Evolutionary conservation across 306 rosid species (phyloP).

Genomic region (Morella rubra): DNA sequence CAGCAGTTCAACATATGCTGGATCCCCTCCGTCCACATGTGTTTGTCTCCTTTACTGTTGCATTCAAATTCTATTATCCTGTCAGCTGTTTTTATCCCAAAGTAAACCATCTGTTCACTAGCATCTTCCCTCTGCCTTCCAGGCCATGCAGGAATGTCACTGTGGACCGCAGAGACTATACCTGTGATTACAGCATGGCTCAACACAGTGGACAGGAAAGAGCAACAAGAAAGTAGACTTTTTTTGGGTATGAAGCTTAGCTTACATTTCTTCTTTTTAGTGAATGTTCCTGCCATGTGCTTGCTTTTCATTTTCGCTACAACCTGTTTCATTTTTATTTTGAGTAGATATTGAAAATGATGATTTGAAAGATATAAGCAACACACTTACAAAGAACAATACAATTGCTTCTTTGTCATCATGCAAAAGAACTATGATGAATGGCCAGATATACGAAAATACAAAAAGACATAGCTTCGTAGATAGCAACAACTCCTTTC

Average conservation of each 20-base stretch:
- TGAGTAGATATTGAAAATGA: slow-evolving; percentile 18
- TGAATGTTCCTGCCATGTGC: slow-evolving; percentile 86
- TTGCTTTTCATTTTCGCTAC: slow-evolving; percentile 92
- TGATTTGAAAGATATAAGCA: slow-evolving; percentile 10
- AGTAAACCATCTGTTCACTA: slow-evolving; percentile 58
- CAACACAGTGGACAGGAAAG: slow-evolving; percentile 17
- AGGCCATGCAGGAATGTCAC: slow-evolving; percentile 68
- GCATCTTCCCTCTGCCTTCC: slow-evolving; percentile 60
- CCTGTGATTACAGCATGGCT: slow-evolving; percentile 56
- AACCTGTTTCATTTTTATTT: slow-evolving; percentile 55
- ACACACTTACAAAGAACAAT: background rate
- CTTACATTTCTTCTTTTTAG: slow-evolving; percentile 92
- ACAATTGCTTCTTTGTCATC: background rate
- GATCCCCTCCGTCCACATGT: slow-evolving; percentile 81
- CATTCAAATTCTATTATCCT: slow-evolving; percentile 87
- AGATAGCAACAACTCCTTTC: background rate
- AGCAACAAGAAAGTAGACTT: slow-evolving; percentile 19
- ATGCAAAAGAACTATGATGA: background rate
- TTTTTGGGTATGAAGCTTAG: slow-evolving; percentile 18
- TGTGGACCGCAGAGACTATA: slow-evolving; percentile 64
- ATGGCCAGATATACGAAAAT: background rate
- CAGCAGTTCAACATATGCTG: slow-evolving; percentile 70
- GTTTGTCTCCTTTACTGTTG: slow-evolving; percentile 64
- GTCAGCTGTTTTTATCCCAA: slow-evolving; percentile 71
- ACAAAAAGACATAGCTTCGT: background rate